Base-by-base conservation (phyloP, 176 grass and related monocot species). In the Eleusine coracana region DNA sequence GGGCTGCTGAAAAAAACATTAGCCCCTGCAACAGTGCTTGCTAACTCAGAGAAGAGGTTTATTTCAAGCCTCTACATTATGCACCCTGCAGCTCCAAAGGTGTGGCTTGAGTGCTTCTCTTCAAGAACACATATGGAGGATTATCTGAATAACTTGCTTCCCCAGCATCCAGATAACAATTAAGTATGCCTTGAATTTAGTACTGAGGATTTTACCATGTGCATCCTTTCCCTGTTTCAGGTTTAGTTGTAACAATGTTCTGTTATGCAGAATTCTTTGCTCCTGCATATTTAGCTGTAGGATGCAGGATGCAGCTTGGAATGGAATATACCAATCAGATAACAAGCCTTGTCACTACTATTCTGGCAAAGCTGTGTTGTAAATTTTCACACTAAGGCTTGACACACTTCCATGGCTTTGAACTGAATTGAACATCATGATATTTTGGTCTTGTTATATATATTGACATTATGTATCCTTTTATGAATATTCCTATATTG, bases 61-160 rank as follows among this genome's bases (percentile, higher is more conserved):
- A 93, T 98, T 80, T 42, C 67, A 10, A 86, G 77, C 74, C 93
- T 98, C 67, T 90, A 86, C 76, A 68, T 72, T 77, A 75, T 88
- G 50, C 90, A 98, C 82, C 95, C 95, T 60, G 90, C 90, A 75
- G 95, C 72, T 76, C 95, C 92, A 21, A 98, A 98, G 74, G 80
- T 93, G 84, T 98, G 95, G 92, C 90, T 98, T 29, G 95, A 95
- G 63, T 86, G 91, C 80, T 91, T 95, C 74, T 98, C 90, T 73
- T 91, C 88, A 80, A 86, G 81, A 66, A 75, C 23, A 70, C 74
- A 52, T 58, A 92, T 65, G 66, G 90, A 91, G 49, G 66, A 50
- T 71, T 94, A 90, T 81, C 80, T 84, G 63, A 87, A 77, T 74
- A 90, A 88, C 67, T 88, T 90, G 50, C 87, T 80, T 86, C 7